A percentile compares a stretch with the other conserved stretches of the same genome.
These are phyloP conservation scores for Dendrobium catenatum DNA, from an alignment of 106 monocot genomes.

Conservation along the genomic window DNA sequence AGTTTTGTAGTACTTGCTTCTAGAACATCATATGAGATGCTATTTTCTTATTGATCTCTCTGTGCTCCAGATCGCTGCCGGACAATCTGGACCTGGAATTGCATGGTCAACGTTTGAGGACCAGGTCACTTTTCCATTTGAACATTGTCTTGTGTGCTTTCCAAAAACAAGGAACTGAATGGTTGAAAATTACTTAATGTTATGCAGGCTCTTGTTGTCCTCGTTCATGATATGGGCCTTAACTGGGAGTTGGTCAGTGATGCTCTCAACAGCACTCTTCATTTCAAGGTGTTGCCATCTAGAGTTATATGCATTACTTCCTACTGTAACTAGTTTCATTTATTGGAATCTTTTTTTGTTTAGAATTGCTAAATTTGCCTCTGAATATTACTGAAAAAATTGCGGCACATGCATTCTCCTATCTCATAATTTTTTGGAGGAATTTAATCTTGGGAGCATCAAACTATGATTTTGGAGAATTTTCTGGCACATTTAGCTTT, in stretches of 20 bases:
- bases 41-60: background rate
- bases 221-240: conserved; percentile 99
- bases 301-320: background rate
- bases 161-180: background rate
- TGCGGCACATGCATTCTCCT: background rate
- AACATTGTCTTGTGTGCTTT: background rate
- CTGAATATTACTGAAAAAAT: background rate
- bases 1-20: background rate
- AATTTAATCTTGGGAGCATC: background rate
- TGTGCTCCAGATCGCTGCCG: conserved; percentile 44
- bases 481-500: background rate
- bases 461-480: background rate
- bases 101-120: conserved; percentile 90
- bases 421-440: background rate
- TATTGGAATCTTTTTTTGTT: background rate
- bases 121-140: conserved; percentile 50
- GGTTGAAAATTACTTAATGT: conserved; percentile 6
- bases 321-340: background rate
- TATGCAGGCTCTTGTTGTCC: conserved; percentile 87
- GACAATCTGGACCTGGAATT: conserved; percentile 65
- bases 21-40: background rate
- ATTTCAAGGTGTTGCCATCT: conserved; percentile 63
- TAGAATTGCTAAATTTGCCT: background rate
- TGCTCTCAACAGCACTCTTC: conserved; percentile 83
- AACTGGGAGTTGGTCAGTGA: conserved; percentile 99